Conservation (phyloP, 306 rosid species). For the Vigna angularis region DNA sequence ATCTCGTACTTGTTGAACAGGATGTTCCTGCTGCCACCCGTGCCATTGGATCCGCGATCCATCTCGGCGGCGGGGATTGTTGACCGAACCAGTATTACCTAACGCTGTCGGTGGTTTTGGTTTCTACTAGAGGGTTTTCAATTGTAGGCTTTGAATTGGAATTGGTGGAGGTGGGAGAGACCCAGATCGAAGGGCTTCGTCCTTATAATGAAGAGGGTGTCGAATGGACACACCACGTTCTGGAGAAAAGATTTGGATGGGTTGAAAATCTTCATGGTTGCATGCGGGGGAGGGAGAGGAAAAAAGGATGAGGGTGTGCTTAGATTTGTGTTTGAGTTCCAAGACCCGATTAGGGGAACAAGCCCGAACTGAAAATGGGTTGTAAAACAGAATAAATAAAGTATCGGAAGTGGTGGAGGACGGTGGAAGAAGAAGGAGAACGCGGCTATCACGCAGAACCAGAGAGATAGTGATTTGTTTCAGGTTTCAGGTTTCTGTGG, state of each 20-base stretch:
- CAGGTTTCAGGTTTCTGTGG: neutral
- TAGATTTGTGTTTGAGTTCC: neutral
- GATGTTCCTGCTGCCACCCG: conserved; percentile 44
- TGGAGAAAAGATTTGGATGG: conserved; percentile 40
- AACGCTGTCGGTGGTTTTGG: neutral
- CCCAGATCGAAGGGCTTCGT: conserved; percentile 38
- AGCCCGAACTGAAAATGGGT: neutral
- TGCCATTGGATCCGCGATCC: neutral
- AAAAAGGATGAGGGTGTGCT: neutral
- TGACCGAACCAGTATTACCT: neutral
- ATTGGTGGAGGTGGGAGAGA: conserved; percentile 32
- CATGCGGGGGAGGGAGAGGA: conserved; percentile 9
- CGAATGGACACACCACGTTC: conserved; percentile 43
- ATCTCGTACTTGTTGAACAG: conserved; percentile 77
- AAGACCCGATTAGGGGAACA: neutral
- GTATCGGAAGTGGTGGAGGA: no score
- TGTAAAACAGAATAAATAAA: neutral
- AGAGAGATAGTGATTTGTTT: no score
- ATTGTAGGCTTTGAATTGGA: conserved; percentile 28
- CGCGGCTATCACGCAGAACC: neutral
- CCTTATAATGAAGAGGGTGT: conserved; percentile 45
- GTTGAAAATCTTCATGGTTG: conserved; percentile 47
- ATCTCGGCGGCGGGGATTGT: neutral
- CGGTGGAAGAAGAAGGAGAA: neutral
- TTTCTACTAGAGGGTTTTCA: neutral